Base-by-base conservation (phyloP, 441 rosid species). In the Bocquillonia castaneifolia region DNA sequence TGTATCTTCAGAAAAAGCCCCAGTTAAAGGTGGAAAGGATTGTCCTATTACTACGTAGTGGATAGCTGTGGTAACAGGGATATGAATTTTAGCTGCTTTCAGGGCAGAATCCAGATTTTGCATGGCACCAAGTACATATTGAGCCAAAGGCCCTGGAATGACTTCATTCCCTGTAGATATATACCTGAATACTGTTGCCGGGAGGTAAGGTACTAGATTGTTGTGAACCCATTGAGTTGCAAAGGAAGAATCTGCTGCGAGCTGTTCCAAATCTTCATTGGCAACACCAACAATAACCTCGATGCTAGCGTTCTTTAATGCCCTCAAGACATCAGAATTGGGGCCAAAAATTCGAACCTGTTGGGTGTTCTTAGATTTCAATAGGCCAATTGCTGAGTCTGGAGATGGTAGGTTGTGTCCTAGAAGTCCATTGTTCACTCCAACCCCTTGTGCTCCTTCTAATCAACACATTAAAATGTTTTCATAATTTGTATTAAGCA, bases 381-480 rank as follows among this genome's bases (percentile, higher is more conserved):
- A 10, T 12, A 65, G 61, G 36, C 1, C 18, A 15, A 59, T 39
- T 20, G 50, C 75, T 59, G 20, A 1, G 9, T 48, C 15, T 50
- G 70, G 66, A 0, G 60, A 3, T 13, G 76, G 72, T 55, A 66
- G 58, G n/a, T 67, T 67, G 63, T 67, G 20, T 8, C 72, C 67
- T 10, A 73, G 18, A 1, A 61, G 29, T 67, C 76, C 76, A 45
- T 72, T 65, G 29, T 72, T 72, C 31, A 72, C 32, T 10, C 70
- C 75, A n/a, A 59, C 13, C 3, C 22, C 54, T 28, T 40, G 66
- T 22, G 70, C 66, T 28, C 63, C 63, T 56, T n/a, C 68, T 20
- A 6, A 51, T 17, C 20, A 47, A 40, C 45, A 40, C 45, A 40
- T 40, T 12, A 40, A 13, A 3, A 40, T 40, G 14, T 1, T 12